Percentiles rank a stretch among this genome's conserved stretches.
phyloP scores from a whole-genome alignment of 495 filamentous ascomycete genomes.

The Hypoxylon subgilvum region DNA sequence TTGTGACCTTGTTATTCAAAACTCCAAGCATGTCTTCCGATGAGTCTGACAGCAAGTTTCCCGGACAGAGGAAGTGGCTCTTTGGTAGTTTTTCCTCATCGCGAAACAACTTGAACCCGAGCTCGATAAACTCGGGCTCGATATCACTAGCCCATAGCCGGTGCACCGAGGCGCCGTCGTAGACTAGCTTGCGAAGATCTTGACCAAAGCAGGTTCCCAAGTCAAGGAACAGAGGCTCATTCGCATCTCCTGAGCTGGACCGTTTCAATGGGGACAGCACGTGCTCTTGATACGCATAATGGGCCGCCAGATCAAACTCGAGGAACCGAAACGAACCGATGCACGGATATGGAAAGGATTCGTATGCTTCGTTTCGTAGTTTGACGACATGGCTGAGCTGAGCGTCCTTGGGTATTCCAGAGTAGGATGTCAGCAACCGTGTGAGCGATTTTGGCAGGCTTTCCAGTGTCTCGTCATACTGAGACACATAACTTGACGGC shows the following conservation, averaged over 20 bases:
- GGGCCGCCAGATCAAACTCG: constrained; percentile 43
- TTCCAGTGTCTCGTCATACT: constrained; percentile 13
- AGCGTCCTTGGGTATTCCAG: constrained; percentile 14
- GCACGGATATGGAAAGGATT: constrained; percentile 46
- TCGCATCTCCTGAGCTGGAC: neutral
- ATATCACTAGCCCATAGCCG: constrained; percentile 60
- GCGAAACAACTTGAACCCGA: constrained; percentile 53
- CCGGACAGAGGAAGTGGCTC: constrained; percentile 49
- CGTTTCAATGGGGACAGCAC: constrained; percentile 37
- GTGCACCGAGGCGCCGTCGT: constrained; percentile 49
- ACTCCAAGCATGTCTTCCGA: constrained; percentile 21
- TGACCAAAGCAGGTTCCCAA: constrained; percentile 59
- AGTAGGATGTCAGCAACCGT: constrained; percentile 27
- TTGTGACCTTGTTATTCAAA: constrained; percentile 31
- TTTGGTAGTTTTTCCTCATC: constrained; percentile 46
- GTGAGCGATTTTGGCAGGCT: constrained; percentile 26
- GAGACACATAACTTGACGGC: neutral
- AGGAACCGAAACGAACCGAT: constrained; percentile 50
- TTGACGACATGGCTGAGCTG: constrained; percentile 31
- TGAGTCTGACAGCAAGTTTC: constrained; percentile 20
- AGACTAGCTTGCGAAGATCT: constrained; percentile 55
- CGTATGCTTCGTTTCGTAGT: constrained; percentile 34
- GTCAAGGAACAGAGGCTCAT: constrained; percentile 50
- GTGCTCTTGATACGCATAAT: constrained; percentile 35
- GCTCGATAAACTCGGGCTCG: constrained; percentile 53